Base-by-base conservation (phyloP, 2,329 filamentous ascomycete genomes). In the Talaromyces funiculosus region DNA sequence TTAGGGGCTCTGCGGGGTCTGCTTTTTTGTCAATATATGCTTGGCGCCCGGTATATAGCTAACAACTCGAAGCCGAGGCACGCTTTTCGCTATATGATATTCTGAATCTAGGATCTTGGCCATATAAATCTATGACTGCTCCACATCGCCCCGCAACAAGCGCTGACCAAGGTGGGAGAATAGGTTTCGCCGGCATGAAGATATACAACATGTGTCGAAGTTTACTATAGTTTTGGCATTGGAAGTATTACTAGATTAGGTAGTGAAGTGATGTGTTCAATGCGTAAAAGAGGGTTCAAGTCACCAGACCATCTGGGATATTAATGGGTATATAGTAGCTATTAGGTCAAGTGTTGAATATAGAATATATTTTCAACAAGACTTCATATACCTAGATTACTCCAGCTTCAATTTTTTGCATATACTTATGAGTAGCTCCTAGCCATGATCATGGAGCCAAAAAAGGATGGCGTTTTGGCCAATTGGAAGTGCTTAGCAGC, bases 401-500 rank as follows among this genome's bases (percentile, higher is more conserved):
- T 33, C 31, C 31, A 10, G 31, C 9, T 9, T 10, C 31, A 33
- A 33, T 8, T 12, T 33, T 33, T 12, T 12, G 12, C 9, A 12
- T 33, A 33, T 33, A 33, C 31, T 10, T 12, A 10, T 33, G 43
- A 26, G 14, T 7, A 47, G 7, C 3, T 26, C 16, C 14, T 29
- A 16, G 20, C 8, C 14, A n/a, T 37, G 22, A 29, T n/a, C 43
- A 47, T 47, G 43, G 16, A 47, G 6, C 24, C 43, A 12, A 47
- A 29, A 7, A 26, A 47, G 3, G 43, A 47, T 18, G 24, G 43
- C 2, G 16, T 47, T 47, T 47, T 47, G 7, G 43, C 43, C 45
- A 61, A 67, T 61, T 67, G 65, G 66, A 67, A 67, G 61, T 64
- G 64, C 16, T 37, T 67, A 33, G 60, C 60, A n/a, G 66, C 65